These are phyloP conservation scores for Fraxinus dipetala DNA, from an alignment of 305 asterid genomes.

Conservation along the genomic window DNA sequence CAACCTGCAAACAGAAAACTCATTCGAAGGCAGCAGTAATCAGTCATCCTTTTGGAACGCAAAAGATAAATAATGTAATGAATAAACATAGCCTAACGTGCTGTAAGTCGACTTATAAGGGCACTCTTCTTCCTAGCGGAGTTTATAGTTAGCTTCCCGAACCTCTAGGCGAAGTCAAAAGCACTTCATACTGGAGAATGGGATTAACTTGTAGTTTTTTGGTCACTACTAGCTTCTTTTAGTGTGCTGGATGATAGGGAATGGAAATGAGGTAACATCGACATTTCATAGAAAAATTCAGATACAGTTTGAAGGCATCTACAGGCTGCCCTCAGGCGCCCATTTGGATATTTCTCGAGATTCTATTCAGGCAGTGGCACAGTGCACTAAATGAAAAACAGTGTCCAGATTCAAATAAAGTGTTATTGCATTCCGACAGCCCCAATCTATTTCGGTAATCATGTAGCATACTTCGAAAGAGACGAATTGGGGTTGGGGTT, in stretches of 20 bases:
- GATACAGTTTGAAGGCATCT: not conserved
- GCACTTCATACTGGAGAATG: too few relatives aligned
- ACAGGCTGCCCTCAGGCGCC: not conserved
- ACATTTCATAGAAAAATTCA: not conserved
- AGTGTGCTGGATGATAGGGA: not conserved
- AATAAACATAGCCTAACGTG: not conserved
- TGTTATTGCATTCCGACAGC: not conserved
- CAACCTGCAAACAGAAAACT: constrained; percentile 49
- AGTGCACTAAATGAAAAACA: not conserved
- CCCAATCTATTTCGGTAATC: not conserved
- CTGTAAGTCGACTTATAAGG: not conserved
- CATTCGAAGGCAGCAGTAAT: not conserved
- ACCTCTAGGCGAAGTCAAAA: not conserved
- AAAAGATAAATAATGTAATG: not conserved
- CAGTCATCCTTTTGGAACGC: not conserved
- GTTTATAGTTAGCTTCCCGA: not conserved
- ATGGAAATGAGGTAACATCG: not conserved
- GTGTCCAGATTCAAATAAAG: not conserved
- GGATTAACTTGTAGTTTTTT: not conserved
- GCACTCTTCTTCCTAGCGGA: not conserved
- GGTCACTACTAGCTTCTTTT: not conserved
- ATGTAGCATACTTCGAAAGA: not conserved
- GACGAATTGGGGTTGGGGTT: not conserved
- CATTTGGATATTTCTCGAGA: not conserved
- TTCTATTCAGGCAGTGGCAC: not conserved